Evolutionary conservation across 257 asterid genomes (phyloP), one percentile per base, ranked within the genome.

Genomic region (Forsythia viridissima): DNA sequence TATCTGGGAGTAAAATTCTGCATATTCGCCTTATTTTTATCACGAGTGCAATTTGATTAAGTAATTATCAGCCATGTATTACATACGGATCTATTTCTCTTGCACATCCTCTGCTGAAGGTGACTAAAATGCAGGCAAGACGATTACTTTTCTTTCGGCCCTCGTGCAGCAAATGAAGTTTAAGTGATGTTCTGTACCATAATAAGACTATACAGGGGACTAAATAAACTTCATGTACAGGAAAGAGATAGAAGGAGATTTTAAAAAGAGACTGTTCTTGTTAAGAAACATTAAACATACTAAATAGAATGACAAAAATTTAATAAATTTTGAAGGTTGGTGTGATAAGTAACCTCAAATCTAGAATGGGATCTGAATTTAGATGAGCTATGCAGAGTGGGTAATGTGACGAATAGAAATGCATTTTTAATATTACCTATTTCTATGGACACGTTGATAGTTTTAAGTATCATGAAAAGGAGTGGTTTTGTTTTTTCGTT

Each of bases 381-480:
- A 1, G 69, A 8, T 8, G 36, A 61, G 34, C 38, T 61, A 21
- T 61, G 69, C 5, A 61, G 36, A n/a, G 0, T 20, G 38, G 65
- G 30, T n/a, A 8, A 55, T 18, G 3, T 55, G 18, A 76, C 57
- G 63, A 63, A 48, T 48, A 37, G 37, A 72, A 24, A 61, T 63
- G 51, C 75, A 72, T 48, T 4, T 18, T 18, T 41, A 40, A 57
- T 9, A 63, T 63, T 13, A 18, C 30, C 9, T 61, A 37, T 37
- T 52, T 72, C 20, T 34, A 21, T 43, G 42, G 66, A 52, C 66
- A 6, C n/a, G 4, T 10, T 18, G 38, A 61, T 61, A 61, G 18
- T 68, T 18, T 48, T 2, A 51, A 69, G 72, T 74, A 79, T 78
- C 69, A 76, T 75, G 78, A 72, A 71, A 75, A 8, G 5, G 57